Base-by-base conservation (phyloP, 495 filamentous ascomycete genomes). In the Penicillium antarcticum region DNA sequence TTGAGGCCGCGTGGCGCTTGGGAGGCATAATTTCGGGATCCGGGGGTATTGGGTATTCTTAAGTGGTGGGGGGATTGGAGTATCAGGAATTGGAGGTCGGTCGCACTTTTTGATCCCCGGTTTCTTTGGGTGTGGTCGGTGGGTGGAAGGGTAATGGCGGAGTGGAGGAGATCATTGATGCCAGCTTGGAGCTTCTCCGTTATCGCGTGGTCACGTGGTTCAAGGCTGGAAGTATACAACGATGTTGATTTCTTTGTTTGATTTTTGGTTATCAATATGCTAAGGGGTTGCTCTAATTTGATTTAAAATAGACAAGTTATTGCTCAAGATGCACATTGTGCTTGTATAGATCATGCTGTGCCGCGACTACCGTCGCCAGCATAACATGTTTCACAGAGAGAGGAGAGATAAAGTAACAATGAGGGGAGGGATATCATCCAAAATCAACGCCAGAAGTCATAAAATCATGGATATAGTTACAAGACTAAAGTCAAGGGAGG, bases 1-100 rank as follows among this genome's bases (percentile, higher is more conserved):
- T 66, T 56, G 68, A 66, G 55, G 70, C 63, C 53, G 66, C 63
- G 70, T 72, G 63, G 65, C 71, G 70, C 73, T 79, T 80, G 57
- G 77, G 56, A 40, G 79, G 58, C 78, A 81, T 82, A 48, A 52
- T 69, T 43, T 37, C 46, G 52, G 40, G 18, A 41, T 53, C 31
- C 21, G 53, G 23, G 16, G 52, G 53, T 55, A 54, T 38, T 21
- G 35, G 37, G 35, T 24, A 4, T 19, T 18, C 32, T 21, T 32
- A 13, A 36, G 23, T 2, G n/a, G 21, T 26, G 10, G n/a, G 18
- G 19, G 50, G 36, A 33, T 48, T 42, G 45, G 8, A 18, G 48
- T 33, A 38, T 35, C 14, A 21, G 43, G 18, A 18, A 39, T 43
- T 42, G 29, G 24, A 37, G 21, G 18, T 11, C 16, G 5, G 4